A percentile compares a stretch with the other conserved stretches of the same genome.
Evolutionary conservation across 106 monocot genomes (phyloP).

Genomic region (Chionographis japonica): DNA sequence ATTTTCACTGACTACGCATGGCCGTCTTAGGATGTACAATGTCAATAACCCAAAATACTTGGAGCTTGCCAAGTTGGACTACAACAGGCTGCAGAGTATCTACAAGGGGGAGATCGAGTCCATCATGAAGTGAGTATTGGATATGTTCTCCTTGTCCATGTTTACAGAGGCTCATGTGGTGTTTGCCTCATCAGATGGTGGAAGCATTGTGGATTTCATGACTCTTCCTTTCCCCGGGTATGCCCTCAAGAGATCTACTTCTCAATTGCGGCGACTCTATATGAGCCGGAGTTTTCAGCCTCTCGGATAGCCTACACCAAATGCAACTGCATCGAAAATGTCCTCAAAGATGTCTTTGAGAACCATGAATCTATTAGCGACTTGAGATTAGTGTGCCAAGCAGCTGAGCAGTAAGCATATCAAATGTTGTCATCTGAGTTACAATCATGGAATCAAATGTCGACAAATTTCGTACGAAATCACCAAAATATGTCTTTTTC

Average conservation of each 20-base stretch:
- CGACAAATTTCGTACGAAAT: too few species aligned
- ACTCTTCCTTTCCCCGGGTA: slow-evolving; percentile 4
- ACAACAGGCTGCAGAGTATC: slow-evolving; percentile 17
- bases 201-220: slow-evolving; percentile 13
- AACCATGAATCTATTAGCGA: slow-evolving; percentile 18
- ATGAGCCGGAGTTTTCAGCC: slow-evolving; percentile 16
- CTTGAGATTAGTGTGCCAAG: slow-evolving; percentile 11
- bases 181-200: not conserved
- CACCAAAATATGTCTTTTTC: too few species aligned
- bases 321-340: slow-evolving; percentile 25
- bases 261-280: slow-evolving; percentile 26
- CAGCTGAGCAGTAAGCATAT: slow-evolving; percentile 16
- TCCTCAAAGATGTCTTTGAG: slow-evolving; percentile 19
- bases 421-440: not conserved
- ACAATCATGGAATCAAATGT: too few species aligned
- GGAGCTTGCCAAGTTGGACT: slow-evolving; percentile 33
- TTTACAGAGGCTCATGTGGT: not conserved
- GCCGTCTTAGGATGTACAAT: slow-evolving; percentile 22
- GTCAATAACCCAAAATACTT: slow-evolving; percentile 27
- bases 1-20: not conserved
- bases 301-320: slow-evolving; percentile 33
- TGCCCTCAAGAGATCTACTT: slow-evolving; percentile 28
- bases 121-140: slow-evolving; percentile 16
- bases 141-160: not conserved
- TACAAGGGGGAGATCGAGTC: slow-evolving; percentile 24